Conservation (phyloP, 1,284 basidiomycete species). For the Papiliotrema terrestris region DNA sequence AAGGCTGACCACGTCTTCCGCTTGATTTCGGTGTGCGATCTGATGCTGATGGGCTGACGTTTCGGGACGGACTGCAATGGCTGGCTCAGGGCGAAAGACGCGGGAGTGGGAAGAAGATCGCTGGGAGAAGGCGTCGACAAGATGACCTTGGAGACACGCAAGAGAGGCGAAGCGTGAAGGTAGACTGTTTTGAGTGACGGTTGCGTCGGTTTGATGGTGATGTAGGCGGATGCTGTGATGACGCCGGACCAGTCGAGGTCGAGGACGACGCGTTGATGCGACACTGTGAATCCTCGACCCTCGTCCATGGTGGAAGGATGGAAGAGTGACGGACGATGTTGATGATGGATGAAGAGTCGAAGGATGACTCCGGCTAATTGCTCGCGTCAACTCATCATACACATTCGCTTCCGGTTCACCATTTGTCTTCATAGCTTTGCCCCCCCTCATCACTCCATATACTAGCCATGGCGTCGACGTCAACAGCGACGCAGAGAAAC, state of each 20-base stretch:
- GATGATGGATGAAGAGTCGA: neutral
- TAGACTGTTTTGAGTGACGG: constrained; percentile 41
- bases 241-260: constrained; percentile 36
- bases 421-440: neutral
- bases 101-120: constrained; percentile 60
- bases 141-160: constrained; percentile 39
- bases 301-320: constrained; percentile 4
- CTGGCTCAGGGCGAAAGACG: constrained; percentile 64
- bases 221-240: constrained; percentile 37
- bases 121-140: constrained; percentile 40
- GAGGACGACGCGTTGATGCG: constrained; percentile 45
- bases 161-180: constrained; percentile 41
- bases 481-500: constrained; percentile 53
- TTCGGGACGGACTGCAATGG: constrained; percentile 48
- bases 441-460: neutral
- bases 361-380: neutral
- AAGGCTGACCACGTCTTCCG: constrained; percentile 85
- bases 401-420: neutral
- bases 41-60: constrained; percentile 62
- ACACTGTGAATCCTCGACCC: constrained; percentile 9
- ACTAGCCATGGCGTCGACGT: neutral
- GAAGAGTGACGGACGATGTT: neutral
- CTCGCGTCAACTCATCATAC: neutral
- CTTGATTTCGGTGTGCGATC: constrained; percentile 89
- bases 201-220: constrained; percentile 43